phyloP scores from a whole-genome alignment of 2,329 filamentous ascomycete species.

The Colletotrichum sp. region DNA sequence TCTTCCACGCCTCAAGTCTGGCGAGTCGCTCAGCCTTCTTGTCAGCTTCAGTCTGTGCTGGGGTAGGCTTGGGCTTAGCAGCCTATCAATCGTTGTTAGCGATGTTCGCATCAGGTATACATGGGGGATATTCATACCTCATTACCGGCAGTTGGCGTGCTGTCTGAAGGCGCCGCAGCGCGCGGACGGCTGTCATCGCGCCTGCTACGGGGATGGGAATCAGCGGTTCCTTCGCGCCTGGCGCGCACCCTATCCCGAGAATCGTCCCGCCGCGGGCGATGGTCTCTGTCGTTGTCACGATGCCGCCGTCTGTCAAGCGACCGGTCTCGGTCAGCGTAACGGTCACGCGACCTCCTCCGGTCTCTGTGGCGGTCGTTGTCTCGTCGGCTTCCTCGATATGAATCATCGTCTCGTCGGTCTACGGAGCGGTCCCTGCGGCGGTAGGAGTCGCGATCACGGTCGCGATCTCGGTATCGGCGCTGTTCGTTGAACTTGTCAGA shows the following conservation, averaged over 20 bases:
- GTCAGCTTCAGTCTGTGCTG: slow-evolving; percentile 69
- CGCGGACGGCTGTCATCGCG: slow-evolving; percentile 66
- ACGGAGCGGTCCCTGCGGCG: slow-evolving; percentile 74
- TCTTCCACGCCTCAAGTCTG: slow-evolving; percentile 90
- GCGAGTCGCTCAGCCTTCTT: slow-evolving; percentile 83
- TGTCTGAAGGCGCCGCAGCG: slow-evolving; percentile 55
- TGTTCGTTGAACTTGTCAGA: slow-evolving; percentile 49
- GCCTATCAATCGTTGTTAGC: slow-evolving; percentile 45
- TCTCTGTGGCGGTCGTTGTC: slow-evolving; percentile 59
- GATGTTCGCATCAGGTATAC: background rate
- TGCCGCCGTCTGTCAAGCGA: slow-evolving; percentile 57
- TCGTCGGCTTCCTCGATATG: slow-evolving; percentile 64
- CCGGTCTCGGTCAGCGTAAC: slow-evolving; percentile 62
- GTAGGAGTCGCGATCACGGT: slow-evolving; percentile 58
- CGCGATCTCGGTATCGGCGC: slow-evolving; percentile 64
- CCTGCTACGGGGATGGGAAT: slow-evolving; percentile 70
- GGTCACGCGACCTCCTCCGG: slow-evolving; percentile 68
- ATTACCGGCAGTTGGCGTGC: slow-evolving; percentile 52
- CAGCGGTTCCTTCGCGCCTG: slow-evolving; percentile 73
- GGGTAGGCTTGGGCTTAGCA: slow-evolving; percentile 56
- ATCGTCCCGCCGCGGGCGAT: slow-evolving; percentile 74
- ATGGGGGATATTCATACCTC: slow-evolving; percentile 55
- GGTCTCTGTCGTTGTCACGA: slow-evolving; percentile 68
- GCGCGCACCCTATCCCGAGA: slow-evolving; percentile 70
- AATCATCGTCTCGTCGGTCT: slow-evolving; percentile 71